Base-by-base conservation (phyloP, 1,284 basidiomycete genomes). In the Sutorius eximius region DNA sequence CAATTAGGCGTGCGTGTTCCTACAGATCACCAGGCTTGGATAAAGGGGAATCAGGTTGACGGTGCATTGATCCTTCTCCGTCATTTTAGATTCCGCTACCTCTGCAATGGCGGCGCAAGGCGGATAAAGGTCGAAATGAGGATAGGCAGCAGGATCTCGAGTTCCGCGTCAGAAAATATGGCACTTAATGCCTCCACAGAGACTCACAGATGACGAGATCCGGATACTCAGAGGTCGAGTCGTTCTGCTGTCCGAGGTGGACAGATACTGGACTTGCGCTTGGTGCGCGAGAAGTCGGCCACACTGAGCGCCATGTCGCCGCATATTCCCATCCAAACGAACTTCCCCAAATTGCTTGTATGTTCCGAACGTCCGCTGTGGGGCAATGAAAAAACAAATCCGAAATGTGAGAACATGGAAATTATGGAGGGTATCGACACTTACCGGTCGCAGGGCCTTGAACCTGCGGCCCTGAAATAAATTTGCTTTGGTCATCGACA, bases 41-140 rank as follows among this genome's bases (percentile, higher is more conserved):
- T 70, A 67, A 52, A 45, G 32, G 12, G 54, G 44, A 42, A 48
- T 24, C 34, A 56, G 41, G 11, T 42, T 20, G 20, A 59, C 30
- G 24, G 11, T n/a, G 18, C 24, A 41, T n/a, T 53, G 45, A 34
- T 29, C 34, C 16, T 46, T 15, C 33, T 45, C 22, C n/a, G 22
- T 38, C 24, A 12, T 15, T 43, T 40, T 50, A 16, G n/a, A 33
- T 18, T 43, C 51, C 15, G 45, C 42, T 13, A 4, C 11, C 27
- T 45, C 33, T n/a, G 42, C 22, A 13, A 29, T 22, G 40, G 38
- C 36, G 47, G 30, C 45, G 20, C 20, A 12, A 45, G 55, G 44
- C 16, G 78, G 76, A 56, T 81, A 80, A n/a, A 82, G 61, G 45
- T 78, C 71, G 36, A 82, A 70, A 59, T 72, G 57, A 37, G 81